Evolutionary conservation across 139 green algal species (phyloP).

Genomic region (Micractinium sp.): DNA sequence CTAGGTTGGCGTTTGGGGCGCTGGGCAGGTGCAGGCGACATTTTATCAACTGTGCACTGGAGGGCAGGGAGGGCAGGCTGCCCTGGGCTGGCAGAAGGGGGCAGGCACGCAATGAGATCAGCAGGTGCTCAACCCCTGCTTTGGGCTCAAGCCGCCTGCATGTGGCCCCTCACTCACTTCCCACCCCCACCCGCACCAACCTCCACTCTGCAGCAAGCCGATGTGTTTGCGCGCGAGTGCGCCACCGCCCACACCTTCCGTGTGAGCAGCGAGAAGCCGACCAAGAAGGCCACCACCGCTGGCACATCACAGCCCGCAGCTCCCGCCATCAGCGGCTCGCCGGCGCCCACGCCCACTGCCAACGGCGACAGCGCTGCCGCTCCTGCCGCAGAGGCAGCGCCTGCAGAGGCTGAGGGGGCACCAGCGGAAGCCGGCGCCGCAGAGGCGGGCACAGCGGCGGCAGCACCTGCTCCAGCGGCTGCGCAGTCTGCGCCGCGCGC

Average conservation of each 20-base stretch:
- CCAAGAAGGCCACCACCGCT: background rate
- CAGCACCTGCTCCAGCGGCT: background rate
- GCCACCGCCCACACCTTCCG: slow-evolving; percentile 32
- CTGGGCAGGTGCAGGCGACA: too few species aligned
- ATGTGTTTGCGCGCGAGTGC: slow-evolving; percentile 51
- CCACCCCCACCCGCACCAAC: background rate
- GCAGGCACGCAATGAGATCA: too few species aligned
- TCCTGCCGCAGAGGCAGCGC: background rate
- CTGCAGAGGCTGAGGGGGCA: background rate
- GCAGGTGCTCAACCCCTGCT: too few species aligned
- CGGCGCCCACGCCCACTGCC: background rate
- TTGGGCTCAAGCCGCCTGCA: background rate
- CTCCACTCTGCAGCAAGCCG: background rate
- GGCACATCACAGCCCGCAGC: background rate
- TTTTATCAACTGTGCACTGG: too few species aligned
- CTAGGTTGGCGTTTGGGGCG: too few species aligned
- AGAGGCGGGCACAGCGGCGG: background rate
- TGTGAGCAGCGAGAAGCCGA: background rate
- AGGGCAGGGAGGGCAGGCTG: too few species aligned
- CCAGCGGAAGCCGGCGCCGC: background rate
- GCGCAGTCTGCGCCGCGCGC: background rate
- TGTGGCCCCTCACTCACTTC: background rate
- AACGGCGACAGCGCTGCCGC: background rate
- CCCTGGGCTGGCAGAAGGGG: too few species aligned
- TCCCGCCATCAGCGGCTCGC: background rate